Base-by-base conservation (phyloP, 257 asterid genomes). In the Haberlea rhodopensis region DNA sequence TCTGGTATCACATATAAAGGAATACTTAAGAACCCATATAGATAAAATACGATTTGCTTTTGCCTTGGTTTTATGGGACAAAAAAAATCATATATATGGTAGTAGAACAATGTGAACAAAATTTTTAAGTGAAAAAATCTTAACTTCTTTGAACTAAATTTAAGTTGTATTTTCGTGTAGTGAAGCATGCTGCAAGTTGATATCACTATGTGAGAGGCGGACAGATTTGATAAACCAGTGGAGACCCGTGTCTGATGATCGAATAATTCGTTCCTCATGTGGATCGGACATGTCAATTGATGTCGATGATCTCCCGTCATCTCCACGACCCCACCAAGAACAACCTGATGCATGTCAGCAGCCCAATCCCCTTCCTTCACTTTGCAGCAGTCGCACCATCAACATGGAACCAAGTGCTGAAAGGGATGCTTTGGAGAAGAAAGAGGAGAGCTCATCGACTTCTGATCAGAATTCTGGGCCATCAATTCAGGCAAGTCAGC, bases 141-240 rank as follows among this genome's bases (percentile, higher is more conserved):
- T 19, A 5, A 21, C 24, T 24, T n/a, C n/a, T n/a, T n/a, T n/a
- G n/a, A n/a, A n/a, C n/a, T n/a, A n/a, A n/a, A n/a, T n/a, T n/a
- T n/a, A n/a, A n/a, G n/a, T 54, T 32, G 24, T 53, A 11, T 9
- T 9, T 66, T 8, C 18, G 61, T 68, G 54, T n/a, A 90, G 97
- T 25, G 96, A 85, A 65, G 97, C 95, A 15, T 90, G 97, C 80
- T 59, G 77, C 60, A 90, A 82, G 69, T 87, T 78, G 76, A 64
- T 81, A 55, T 74, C 85, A 2, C 72, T 90, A 60, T 75, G 86
- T 37, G 84, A 87, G 71, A 85, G 80, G 73, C 79, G 90, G 65
- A 80, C 82, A 3, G 79, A 81, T 65, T 73, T 90, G 74, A 75
- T 84, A 75, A 74, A 65, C 61, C 78, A 73, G 71, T 80, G 84